Evolutionary conservation across 495 filamentous ascomycete species (phyloP).

Genomic region (Xylaria acuta): DNA sequence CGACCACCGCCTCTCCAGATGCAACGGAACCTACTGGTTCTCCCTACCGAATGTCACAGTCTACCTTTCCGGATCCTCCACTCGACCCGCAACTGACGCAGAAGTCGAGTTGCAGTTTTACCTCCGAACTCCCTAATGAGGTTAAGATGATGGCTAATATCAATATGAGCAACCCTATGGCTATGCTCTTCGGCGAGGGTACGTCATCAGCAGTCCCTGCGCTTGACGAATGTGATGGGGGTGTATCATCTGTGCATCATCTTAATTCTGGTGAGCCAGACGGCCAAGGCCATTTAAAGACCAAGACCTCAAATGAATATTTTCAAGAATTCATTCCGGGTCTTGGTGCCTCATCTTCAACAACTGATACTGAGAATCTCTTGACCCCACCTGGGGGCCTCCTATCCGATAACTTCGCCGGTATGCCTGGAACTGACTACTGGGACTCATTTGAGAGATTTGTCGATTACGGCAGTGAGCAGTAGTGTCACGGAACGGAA

Average conservation of each 20-base stretch:
- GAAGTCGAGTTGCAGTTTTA: constrained; percentile 32
- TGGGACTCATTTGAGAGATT: constrained; percentile 35
- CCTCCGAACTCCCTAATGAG: constrained; percentile 40
- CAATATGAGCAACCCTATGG: constrained; percentile 37
- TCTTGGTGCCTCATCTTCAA: constrained; percentile 13
- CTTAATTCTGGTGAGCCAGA: background rate
- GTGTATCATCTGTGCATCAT: background rate
- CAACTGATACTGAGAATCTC: background rate
- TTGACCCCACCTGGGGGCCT: background rate
- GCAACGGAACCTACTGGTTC: constrained; percentile 27
- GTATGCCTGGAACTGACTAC: constrained; percentile 20
- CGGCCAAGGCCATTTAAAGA: background rate
- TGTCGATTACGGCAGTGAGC: constrained; percentile 37
- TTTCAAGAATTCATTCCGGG: constrained; percentile 28
- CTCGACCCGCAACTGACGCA: constrained; percentile 33
- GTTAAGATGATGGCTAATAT: constrained; percentile 39
- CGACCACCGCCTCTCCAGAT: constrained; percentile 32
- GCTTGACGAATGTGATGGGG: constrained; percentile 25
- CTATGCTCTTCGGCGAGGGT: constrained; percentile 29
- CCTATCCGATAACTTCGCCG: constrained; percentile 11
- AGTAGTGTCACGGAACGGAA: constrained; percentile 17
- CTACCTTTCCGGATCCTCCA: constrained; percentile 28
- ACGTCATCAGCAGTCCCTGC: constrained; percentile 21
- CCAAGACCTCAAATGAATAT: background rate
- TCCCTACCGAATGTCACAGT: constrained; percentile 30